Percentiles rank a stretch among this genome's conserved stretches.
Evolutionary conservation across 345 rosid species (phyloP).

Genomic region (Raphanus raphanistrum): DNA sequence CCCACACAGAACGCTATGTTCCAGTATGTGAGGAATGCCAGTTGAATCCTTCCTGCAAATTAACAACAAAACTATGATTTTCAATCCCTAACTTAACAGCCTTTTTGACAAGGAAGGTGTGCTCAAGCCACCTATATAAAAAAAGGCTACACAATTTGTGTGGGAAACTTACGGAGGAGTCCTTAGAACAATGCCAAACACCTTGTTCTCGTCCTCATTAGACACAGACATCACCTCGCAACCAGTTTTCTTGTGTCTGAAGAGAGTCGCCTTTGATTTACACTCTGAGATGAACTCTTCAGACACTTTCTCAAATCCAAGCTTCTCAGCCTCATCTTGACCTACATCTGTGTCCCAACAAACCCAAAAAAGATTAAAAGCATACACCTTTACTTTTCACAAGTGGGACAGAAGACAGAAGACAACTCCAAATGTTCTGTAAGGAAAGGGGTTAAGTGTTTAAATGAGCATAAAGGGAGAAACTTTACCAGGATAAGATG

Average conservation of each 20-base stretch:
- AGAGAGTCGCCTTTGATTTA: slow-evolving; percentile 79
- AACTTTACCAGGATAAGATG: slow-evolving; percentile 56
- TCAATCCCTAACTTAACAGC: background rate
- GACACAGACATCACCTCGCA: slow-evolving; percentile 91
- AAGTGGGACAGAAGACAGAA: background rate
- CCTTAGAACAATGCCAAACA: slow-evolving; percentile 78
- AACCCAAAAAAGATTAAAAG: background rate
- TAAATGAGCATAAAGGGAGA: background rate
- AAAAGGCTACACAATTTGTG: background rate
- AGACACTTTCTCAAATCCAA: slow-evolving; percentile 82
- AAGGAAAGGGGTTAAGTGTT: background rate
- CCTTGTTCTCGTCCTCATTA: slow-evolving; percentile 87
- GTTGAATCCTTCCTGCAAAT: slow-evolving; percentile 88
- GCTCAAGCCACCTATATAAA: background rate
- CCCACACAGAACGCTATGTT: slow-evolving; percentile 95
- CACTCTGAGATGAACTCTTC: slow-evolving; percentile 89
- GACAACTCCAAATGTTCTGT: slow-evolving; percentile 3
- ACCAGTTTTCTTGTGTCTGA: slow-evolving; percentile 90
- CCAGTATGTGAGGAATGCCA: slow-evolving; percentile 96
- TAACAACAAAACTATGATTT: slow-evolving; percentile 8
- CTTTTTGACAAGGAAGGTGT: slow-evolving; percentile 7
- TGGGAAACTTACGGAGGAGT: slow-evolving; percentile 78
- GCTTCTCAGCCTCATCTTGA: slow-evolving; percentile 66
- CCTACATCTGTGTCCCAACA: slow-evolving; percentile 44
- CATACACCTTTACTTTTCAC: background rate